Percentiles rank a stretch among this genome's conserved stretches.
phyloP scores from a whole-genome alignment of 257 asterid species.

The Capsicum pubescens region DNA sequence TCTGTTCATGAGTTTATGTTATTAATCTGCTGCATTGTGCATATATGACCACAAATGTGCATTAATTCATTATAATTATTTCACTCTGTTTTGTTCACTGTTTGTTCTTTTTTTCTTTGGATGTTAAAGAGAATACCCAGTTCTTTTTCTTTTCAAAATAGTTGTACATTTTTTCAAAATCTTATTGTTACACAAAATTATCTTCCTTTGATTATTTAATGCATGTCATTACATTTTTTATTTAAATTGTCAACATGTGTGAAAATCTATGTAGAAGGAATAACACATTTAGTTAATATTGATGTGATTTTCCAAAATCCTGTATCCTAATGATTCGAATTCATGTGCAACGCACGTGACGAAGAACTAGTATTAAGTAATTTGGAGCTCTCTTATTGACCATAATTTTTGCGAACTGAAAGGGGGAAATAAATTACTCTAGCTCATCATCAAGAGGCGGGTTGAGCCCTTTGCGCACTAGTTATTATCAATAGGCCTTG shows the following conservation, averaged over 20 bases:
- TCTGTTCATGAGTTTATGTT: background rate
- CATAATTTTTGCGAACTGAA: background rate
- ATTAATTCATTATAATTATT: background rate
- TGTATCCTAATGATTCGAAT: background rate
- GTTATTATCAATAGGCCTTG: background rate
- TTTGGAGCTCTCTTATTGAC: background rate
- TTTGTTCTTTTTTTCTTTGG: background rate
- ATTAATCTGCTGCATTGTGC: slow-evolving; percentile 1
- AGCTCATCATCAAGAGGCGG: background rate
- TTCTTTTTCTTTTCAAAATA: slow-evolving; percentile 6
- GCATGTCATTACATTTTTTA: background rate
- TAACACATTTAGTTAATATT: background rate
- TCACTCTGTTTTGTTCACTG: background rate
- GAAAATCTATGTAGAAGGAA: background rate
- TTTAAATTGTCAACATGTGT: background rate
- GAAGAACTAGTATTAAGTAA: background rate
- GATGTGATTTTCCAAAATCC: slow-evolving; percentile 5
- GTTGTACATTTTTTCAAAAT: background rate
- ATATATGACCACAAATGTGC: background rate
- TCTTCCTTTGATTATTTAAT: background rate
- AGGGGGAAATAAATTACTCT: background rate
- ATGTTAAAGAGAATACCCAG: background rate
- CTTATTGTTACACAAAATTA: background rate
- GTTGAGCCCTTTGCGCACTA: background rate
- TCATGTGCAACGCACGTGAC: background rate